phyloP scores from a whole-genome alignment of 768 basidiomycete genomes.

The Holtermannia corniformis region DNA sequence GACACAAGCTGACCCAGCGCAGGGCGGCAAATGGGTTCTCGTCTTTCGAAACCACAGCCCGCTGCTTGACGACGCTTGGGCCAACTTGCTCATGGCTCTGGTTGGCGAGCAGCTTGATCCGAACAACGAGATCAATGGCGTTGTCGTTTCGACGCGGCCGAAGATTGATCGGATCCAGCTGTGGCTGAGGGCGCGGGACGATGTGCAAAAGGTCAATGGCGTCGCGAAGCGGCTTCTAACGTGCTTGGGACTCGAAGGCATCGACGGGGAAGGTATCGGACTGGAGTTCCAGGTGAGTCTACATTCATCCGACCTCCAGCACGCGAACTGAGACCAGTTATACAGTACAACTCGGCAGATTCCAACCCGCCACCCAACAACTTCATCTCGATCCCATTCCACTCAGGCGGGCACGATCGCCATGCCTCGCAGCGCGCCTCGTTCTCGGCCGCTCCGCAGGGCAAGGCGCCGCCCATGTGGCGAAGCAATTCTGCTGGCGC shows the following conservation, averaged over 20 bases:
- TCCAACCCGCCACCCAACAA: conserved; percentile 17
- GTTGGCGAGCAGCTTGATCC: conserved; percentile 67
- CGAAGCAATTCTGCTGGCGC: not conserved
- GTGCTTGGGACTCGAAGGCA: conserved; percentile 59
- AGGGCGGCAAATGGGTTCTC: conserved; percentile 88
- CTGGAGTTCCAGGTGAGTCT: conserved; percentile 73
- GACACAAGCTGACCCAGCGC: not conserved
- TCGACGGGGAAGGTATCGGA: conserved; percentile 69
- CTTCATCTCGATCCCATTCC: conserved; percentile 25
- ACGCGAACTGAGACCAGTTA: not conserved
- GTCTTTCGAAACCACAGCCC: conserved; percentile 77
- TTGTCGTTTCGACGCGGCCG: conserved; percentile 71
- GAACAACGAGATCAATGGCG: conserved; percentile 60
- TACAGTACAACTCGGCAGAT: conserved; percentile 25
- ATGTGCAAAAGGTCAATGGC: conserved; percentile 71
- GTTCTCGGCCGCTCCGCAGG: too few species aligned
- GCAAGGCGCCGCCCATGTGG: not conserved
- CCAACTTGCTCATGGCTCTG: conserved; percentile 80
- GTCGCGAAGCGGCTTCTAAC: conserved; percentile 77
- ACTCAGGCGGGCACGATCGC: not conserved
- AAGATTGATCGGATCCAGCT: conserved; percentile 86
- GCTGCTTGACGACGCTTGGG: conserved; percentile 79
- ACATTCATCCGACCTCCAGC: not conserved
- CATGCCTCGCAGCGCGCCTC: not conserved
- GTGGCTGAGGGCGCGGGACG: conserved; percentile 78